Base-by-base conservation (phyloP, 2,329 filamentous ascomycete species). In the Massarina eburnea region DNA sequence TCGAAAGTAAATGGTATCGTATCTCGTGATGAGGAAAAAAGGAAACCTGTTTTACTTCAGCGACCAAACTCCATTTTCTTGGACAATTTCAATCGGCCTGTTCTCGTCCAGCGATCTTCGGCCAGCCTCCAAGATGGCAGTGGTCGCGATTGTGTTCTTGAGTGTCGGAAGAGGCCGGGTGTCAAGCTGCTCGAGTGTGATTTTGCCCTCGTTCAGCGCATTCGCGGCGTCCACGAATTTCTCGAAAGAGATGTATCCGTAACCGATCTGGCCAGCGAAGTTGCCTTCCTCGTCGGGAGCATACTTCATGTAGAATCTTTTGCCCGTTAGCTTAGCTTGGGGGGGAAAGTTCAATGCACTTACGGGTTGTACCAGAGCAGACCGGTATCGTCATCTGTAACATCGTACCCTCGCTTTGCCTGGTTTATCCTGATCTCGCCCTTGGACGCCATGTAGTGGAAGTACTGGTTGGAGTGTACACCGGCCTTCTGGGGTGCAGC, bases 391-490 rank as follows among this genome's bases (percentile, higher is more conserved):
- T 96, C 91, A 55, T 91, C 88, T n/a, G 91, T 90, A 9, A 96
- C 87, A 64, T 96, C 91, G 73, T 96, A 96, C 38, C 91, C 91
- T 43, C 91, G 83, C 79, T 95, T 95, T 35, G 91, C 91, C 74
- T 96, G 92, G 75, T 96, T 89, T 61, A 95, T 82, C 49, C 89
- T 83, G 60, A 96, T 84, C 74, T 96, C 91, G 54, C 91, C 91
- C 45, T 85, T 82, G 49, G 82, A 81, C 3, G 83, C 91, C 75
- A 96, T 86, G 75, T 94, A 96, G 73, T 96, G 91, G 77, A 96
- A 96, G 74, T 96, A 94, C 75, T 96, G 91, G 71, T 95, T 95
- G 1, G 87, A 92, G 74, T 96, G 92, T n/a, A 96, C 91, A 39
- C 92, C 91, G 0, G 91, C 91, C 62, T 86, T 88, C 68, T 95